Conservation (phyloP, 2,329 filamentous ascomycete genomes). For the Verticillium tricorpus region DNA sequence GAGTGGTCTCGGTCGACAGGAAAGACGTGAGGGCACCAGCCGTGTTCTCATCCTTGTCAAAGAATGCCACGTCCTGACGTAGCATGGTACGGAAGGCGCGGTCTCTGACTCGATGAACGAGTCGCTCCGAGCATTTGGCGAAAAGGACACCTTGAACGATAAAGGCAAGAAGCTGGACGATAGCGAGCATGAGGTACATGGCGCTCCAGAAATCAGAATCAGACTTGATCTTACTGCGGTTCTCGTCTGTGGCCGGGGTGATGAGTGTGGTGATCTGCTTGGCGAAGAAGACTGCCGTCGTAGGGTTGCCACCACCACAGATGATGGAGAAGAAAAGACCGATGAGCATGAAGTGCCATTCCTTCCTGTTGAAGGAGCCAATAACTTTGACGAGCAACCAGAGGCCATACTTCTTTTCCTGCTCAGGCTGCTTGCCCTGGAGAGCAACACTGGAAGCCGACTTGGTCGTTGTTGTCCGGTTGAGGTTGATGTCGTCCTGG, state of each 20-base stretch:
- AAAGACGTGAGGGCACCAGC: constrained; percentile 85
- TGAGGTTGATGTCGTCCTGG: constrained; percentile 57
- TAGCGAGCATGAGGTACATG: constrained; percentile 83
- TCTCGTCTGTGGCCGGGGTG: constrained; percentile 38
- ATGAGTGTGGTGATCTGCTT: constrained; percentile 77
- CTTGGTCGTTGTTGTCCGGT: constrained; percentile 49
- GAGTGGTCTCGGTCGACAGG: constrained; percentile 83
- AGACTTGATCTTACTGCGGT: constrained; percentile 54
- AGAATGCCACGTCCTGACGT: constrained; percentile 88
- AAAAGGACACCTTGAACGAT: constrained; percentile 67
- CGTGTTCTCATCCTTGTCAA: constrained; percentile 84
- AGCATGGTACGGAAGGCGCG: constrained; percentile 81
- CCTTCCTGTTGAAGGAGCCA: constrained; percentile 70
- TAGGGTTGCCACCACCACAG: constrained; percentile 76
- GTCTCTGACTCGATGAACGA: constrained; percentile 80
- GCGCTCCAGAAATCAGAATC: constrained; percentile 81
- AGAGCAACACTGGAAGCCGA: constrained; percentile 69
- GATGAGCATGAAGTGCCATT: constrained; percentile 66
- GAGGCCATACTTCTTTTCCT: constrained; percentile 58
- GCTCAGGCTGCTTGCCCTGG: constrained; percentile 45
- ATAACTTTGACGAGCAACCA: constrained; percentile 78
- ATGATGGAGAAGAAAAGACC: constrained; percentile 72
- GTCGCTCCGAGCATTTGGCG: constrained; percentile 78
- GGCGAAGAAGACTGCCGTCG: constrained; percentile 76
- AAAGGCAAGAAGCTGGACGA: constrained; percentile 68